A percentile compares a stretch with the other conserved stretches of the same genome.
phyloP scores from a whole-genome alignment of 805 yeast species.

The Saccharomycopsis sp. region DNA sequence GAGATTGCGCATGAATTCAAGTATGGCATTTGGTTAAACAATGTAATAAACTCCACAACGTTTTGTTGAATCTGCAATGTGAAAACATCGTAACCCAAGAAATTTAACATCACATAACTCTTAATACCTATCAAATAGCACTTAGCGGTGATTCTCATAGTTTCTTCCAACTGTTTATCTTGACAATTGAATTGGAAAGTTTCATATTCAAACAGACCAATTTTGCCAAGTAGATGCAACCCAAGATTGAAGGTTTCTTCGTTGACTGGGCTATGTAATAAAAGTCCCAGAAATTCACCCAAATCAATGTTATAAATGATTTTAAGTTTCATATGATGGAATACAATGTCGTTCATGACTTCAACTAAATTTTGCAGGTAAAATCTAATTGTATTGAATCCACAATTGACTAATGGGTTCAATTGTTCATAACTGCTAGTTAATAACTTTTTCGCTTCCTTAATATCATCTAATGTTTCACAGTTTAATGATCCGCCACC shows the following conservation, averaged over 20 bases:
- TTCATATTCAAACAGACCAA: not conserved
- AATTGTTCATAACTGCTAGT: slow-evolving; percentile 1
- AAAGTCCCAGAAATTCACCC: slow-evolving; percentile 9
- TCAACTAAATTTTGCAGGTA: slow-evolving; percentile 8
- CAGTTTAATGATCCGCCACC: slow-evolving; percentile 13
- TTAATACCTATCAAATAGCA: slow-evolving; percentile 12
- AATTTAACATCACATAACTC: slow-evolving; percentile 2
- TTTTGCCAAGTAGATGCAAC: not conserved
- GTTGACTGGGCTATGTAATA: not conserved
- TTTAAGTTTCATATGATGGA: slow-evolving; percentile 9
- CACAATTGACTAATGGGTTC: slow-evolving; percentile 11
- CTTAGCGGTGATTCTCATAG: slow-evolving; percentile 9
- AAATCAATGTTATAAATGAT: slow-evolving; percentile 8
- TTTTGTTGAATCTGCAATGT: slow-evolving; percentile 5
- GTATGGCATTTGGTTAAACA: slow-evolving; percentile 10
- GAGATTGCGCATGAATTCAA: slow-evolving; percentile 5
- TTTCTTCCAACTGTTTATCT: slow-evolving; percentile 8
- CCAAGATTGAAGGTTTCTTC: slow-evolving; percentile 8
- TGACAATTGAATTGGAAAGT: not conserved
- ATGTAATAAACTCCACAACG: slow-evolving; percentile 4
- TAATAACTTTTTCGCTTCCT: slow-evolving; percentile 2
- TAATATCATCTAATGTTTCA: slow-evolving; percentile 1
- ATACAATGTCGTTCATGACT: slow-evolving; percentile 15
- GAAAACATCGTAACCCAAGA: slow-evolving; percentile 11
- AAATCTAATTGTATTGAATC: slow-evolving; percentile 15